phyloP scores from a whole-genome alignment of 129 eudicot species.

The Smallanthus sonchifolius region DNA sequence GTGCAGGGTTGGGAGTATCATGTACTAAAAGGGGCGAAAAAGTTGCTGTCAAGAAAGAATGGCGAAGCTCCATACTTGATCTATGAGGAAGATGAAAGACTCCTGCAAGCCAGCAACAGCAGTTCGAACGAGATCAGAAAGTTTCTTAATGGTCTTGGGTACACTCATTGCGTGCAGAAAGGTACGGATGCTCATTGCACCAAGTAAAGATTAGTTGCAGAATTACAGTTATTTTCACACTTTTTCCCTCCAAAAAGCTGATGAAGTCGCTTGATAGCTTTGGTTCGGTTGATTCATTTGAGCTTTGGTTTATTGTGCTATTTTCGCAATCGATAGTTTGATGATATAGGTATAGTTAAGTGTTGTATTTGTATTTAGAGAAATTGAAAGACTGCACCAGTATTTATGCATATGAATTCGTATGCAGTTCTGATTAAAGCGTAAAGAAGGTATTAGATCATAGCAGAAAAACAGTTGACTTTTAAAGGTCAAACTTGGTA shows the following conservation, averaged over 20 bases:
- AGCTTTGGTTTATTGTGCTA: neutral
- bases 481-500: too few relatives aligned
- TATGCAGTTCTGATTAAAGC: neutral
- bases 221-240: neutral
- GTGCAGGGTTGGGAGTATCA: constrained; percentile 99
- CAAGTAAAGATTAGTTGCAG: constrained; percentile 29
- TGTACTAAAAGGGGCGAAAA: constrained; percentile 75
- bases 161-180: constrained; percentile 60
- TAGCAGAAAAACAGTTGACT: too few relatives aligned
- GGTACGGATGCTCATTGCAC: constrained; percentile 99
- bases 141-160: constrained; percentile 68
- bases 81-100: constrained; percentile 96
- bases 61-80: constrained; percentile 87
- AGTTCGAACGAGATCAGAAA: constrained; percentile 70
- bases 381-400: neutral
- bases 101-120: constrained; percentile 32
- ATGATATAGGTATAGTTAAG: neutral
- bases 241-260: constrained; percentile 5
- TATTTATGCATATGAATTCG: constrained; percentile 2
- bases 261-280: neutral
- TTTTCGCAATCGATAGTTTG: neutral
- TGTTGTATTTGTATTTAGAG: constrained; percentile 16
- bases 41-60: constrained; percentile 75
- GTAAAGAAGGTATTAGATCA: too few relatives aligned
- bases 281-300: neutral